A percentile compares a stretch with the other conserved stretches of the same genome.
Conservation (phyloP, 2,329 filamentous ascomycete genomes). For the Neonectria ditissima region DNA sequence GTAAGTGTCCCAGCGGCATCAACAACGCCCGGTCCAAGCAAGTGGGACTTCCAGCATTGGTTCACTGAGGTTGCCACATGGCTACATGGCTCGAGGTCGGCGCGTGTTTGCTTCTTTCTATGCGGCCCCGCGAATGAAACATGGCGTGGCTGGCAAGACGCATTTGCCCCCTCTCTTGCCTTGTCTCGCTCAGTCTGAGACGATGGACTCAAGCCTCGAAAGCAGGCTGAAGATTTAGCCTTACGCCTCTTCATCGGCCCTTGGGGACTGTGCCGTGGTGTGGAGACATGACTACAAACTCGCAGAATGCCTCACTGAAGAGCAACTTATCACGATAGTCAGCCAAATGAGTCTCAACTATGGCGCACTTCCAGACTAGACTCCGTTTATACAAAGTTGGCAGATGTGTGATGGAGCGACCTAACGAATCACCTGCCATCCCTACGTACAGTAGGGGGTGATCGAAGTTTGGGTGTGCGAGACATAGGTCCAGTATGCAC, state of each 20-base stretch:
- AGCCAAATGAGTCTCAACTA: conserved; percentile 3
- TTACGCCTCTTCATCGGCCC: conserved; percentile 28
- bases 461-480: conserved; percentile 8
- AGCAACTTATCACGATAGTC: background rate
- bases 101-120: conserved; percentile 30
- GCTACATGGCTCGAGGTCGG: conserved; percentile 10
- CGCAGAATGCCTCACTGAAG: conserved; percentile 14
- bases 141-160: conserved; percentile 24
- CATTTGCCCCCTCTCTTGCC: conserved; percentile 8
- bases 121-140: conserved; percentile 26
- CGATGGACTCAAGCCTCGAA: conserved; percentile 29
- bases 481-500: conserved; percentile 22
- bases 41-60: background rate
- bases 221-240: conserved; percentile 32
- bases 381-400: conserved; percentile 15
- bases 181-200: conserved; percentile 26
- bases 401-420: conserved; percentile 7
- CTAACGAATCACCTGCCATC: background rate
- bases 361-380: conserved; percentile 6
- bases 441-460: background rate
- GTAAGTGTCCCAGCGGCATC: background rate
- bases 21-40: background rate
- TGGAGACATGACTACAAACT: conserved; percentile 24
- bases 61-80: conserved; percentile 20
- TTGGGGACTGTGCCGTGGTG: conserved; percentile 20